Percentiles rank a stretch among this genome's conserved stretches.
These are phyloP conservation scores for Colletotrichum sp. DNA, from an alignment of 2,329 filamentous ascomycete species.

Conservation along the genomic window DNA sequence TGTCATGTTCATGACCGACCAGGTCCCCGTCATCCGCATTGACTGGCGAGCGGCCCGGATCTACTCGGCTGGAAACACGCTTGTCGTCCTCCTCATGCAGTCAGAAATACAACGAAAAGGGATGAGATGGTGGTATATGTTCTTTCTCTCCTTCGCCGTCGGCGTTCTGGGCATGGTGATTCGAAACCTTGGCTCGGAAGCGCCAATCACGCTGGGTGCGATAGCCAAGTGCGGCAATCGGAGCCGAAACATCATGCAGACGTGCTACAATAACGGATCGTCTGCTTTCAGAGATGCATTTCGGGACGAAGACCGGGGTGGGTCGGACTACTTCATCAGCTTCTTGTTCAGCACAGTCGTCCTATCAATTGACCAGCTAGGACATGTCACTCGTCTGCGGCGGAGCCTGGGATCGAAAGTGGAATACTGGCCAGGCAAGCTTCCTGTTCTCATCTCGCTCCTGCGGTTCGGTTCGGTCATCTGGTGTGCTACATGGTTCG, in stretches of 20 bases:
- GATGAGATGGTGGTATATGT: constrained; percentile 29
- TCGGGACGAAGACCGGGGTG: neutral
- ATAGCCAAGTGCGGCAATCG: constrained; percentile 9
- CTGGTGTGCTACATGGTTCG: neutral
- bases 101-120: constrained; percentile 23
- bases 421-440: neutral
- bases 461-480: neutral
- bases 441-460: neutral
- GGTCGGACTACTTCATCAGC: neutral
- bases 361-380: neutral
- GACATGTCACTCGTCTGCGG: neutral
- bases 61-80: constrained; percentile 17
- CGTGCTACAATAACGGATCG: neutral
- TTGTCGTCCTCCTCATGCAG: constrained; percentile 25
- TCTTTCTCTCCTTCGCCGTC: constrained; percentile 14
- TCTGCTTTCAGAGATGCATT: neutral
- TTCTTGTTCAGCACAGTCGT: neutral
- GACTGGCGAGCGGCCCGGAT: constrained; percentile 8
- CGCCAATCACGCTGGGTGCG: neutral
- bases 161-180: constrained; percentile 18
- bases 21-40: neutral
- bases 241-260: neutral
- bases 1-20: constrained; percentile 12
- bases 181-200: neutral
- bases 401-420: neutral